Evolutionary conservation across 495 filamentous ascomycete species (phyloP), one percentile per base, ranked within the genome.

Genomic region (Aspergillus diversus): DNA sequence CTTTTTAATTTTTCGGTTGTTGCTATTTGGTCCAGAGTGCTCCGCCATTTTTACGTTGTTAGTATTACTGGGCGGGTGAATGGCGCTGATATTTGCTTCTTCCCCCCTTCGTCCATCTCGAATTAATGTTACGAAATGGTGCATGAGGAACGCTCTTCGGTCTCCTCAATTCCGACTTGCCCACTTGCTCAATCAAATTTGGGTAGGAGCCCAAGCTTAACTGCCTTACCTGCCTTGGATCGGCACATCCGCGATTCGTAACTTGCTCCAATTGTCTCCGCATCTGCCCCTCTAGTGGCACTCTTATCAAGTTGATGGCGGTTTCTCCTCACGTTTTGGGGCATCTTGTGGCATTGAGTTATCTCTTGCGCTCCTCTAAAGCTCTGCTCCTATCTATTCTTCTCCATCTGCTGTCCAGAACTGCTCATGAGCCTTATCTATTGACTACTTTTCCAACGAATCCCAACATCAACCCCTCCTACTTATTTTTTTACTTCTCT

Each of bases 251-350:
- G 53, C 64, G 60, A 60, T 61, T 59, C 51, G 60, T 63, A 65
- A 63, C 60, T 64, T 46, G 63, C 63, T 66, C 65, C 65, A 67
- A 63, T 39, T 59, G 63, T 71, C 65, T 68, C 68, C 68, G 68
- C 68, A 71, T 60, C 58, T 51, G 60, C 63, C 60, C 55, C 64
- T 61, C 55, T 67, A 67, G 68, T 65, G 65, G 60, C 35, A 51
- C 55, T 64, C 65, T 71, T 71, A 71, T 71, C 68, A 66, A 48
- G 16, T 50, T 64, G 58, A 66, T 68, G 65, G 46, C 57, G 50
- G 57, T 66, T 68, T 66, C 68, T 68, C 68, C 68, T 71, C 68
- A 68, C 61, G 57, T 9, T 61, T 63, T 33, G 60, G 65, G 33
- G 58, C 35, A 11, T 43, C 42, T 55, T 55, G 55, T 63, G 47